A percentile compares a stretch with the other conserved stretches of the same genome.
phyloP scores from a whole-genome alignment of 345 rosid genomes.

The Aurinia saxatilis region DNA sequence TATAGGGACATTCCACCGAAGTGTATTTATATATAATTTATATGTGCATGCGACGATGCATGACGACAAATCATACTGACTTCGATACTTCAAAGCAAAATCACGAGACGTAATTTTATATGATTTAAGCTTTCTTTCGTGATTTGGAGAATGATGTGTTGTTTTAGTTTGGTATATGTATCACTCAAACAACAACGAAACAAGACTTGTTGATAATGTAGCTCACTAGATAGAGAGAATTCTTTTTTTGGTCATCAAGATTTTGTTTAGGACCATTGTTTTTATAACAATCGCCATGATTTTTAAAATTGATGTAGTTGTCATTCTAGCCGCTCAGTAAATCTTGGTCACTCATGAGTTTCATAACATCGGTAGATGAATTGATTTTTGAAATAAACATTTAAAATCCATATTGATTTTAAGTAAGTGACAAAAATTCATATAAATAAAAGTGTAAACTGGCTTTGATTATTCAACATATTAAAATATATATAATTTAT shows the following conservation, averaged over 20 bases:
- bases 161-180: not conserved
- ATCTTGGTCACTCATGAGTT: no score
- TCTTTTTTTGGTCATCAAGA: not conserved
- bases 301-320: no score
- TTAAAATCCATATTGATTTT: no score
- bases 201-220: not conserved
- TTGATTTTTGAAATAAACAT: no score
- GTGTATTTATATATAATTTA: not conserved
- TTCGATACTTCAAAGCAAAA: not conserved
- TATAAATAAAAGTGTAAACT: no score
- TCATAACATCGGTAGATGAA: no score
- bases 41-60: not conserved
- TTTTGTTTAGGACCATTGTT: not conserved
- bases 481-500: no score
- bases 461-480: no score
- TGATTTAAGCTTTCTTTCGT: not conserved
- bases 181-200: not conserved
- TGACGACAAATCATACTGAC: conserved; percentile 10
- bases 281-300: no score
- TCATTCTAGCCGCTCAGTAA: no score
- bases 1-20: conserved; percentile 7
- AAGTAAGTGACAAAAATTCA: no score
- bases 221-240: no score
- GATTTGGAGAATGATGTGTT: not conserved
- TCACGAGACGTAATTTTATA: not conserved